phyloP scores from a whole-genome alignment of 768 basidiomycete species.

The Cystobasidium tubakii region DNA sequence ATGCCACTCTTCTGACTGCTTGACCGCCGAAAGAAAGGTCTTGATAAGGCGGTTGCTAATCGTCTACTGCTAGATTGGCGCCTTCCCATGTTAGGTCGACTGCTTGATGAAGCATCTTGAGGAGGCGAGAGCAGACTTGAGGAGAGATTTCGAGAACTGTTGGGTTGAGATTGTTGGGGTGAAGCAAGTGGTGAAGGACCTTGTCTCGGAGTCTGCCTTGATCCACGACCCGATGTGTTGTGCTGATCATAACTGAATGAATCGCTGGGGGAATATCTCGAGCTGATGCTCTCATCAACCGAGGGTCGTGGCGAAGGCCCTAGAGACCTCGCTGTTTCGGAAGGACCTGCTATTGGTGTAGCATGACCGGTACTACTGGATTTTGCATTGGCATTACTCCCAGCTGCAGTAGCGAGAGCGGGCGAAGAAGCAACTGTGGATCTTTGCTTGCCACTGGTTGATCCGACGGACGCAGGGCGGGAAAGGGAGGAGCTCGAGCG shows the following conservation, averaged over 20 bases:
- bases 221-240: neutral
- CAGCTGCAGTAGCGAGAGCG: neutral
- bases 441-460: neutral
- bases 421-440: neutral
- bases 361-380: neutral
- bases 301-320: neutral
- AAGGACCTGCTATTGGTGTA: neutral
- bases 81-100: slow-evolving; percentile 10
- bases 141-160: neutral
- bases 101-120: neutral
- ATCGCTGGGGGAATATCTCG: slow-evolving; percentile 5
- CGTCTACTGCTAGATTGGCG: slow-evolving; percentile 2
- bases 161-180: neutral
- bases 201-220: neutral
- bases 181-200: slow-evolving; percentile 6
- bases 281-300: neutral
- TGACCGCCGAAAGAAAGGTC: slow-evolving; percentile 21
- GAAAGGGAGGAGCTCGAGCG: neutral
- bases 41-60: slow-evolving; percentile 7
- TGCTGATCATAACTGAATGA: neutral
- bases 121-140: slow-evolving; percentile 38
- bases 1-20: slow-evolving; percentile 13
- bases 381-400: neutral
- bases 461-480: neutral
- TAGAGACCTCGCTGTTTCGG: neutral